These are phyloP conservation scores for Aureobasidium mangrovei DNA, from an alignment of 2,329 filamentous ascomycete genomes.

Conservation along the genomic window DNA sequence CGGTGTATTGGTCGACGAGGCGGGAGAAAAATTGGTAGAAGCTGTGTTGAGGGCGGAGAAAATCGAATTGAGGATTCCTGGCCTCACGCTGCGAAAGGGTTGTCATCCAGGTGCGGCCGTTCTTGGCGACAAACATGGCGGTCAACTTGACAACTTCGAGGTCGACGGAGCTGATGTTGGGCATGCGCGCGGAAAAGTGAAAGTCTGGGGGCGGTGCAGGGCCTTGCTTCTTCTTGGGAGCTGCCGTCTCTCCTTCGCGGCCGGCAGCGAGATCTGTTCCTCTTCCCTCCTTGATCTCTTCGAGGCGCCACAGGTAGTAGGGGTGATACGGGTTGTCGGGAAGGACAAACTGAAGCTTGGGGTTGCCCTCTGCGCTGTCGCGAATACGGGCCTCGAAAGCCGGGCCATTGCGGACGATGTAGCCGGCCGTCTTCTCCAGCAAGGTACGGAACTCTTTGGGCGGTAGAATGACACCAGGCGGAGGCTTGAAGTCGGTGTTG, in stretches of 20 bases:
- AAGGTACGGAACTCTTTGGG: slow-evolving; percentile 73
- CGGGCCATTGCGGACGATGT: slow-evolving; percentile 60
- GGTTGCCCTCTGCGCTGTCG: slow-evolving; percentile 71
- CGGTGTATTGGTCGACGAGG: slow-evolving; percentile 87
- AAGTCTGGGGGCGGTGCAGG: slow-evolving; percentile 81
- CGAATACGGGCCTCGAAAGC: slow-evolving; percentile 76
- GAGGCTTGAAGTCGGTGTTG: slow-evolving; percentile 64
- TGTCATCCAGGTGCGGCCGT: slow-evolving; percentile 87
- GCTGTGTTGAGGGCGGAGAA: slow-evolving; percentile 88
- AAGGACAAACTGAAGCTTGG: slow-evolving; percentile 86
- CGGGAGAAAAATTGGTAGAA: slow-evolving; percentile 93
- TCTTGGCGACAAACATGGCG: slow-evolving; percentile 85
- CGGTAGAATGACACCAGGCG: slow-evolving; percentile 75
- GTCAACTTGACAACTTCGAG: slow-evolving; percentile 65
- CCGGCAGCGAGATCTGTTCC: slow-evolving; percentile 72
- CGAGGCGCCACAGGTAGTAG: slow-evolving; percentile 85
- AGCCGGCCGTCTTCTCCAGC: slow-evolving; percentile 91
- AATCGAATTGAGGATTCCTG: slow-evolving; percentile 91
- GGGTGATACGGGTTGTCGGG: slow-evolving; percentile 72
- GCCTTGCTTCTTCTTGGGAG: slow-evolving; percentile 60
- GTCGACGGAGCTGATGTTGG: slow-evolving; percentile 92
- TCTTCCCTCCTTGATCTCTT: slow-evolving; percentile 75
- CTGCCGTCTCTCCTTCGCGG: slow-evolving; percentile 54
- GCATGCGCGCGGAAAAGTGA: slow-evolving; percentile 91
- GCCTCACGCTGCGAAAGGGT: slow-evolving; percentile 79